A percentile compares a stretch with the other conserved stretches of the same genome.
Evolutionary conservation across 192 early-diverging fungal genomes (phyloP).

Genomic region (Spizellomyces sp.): DNA sequence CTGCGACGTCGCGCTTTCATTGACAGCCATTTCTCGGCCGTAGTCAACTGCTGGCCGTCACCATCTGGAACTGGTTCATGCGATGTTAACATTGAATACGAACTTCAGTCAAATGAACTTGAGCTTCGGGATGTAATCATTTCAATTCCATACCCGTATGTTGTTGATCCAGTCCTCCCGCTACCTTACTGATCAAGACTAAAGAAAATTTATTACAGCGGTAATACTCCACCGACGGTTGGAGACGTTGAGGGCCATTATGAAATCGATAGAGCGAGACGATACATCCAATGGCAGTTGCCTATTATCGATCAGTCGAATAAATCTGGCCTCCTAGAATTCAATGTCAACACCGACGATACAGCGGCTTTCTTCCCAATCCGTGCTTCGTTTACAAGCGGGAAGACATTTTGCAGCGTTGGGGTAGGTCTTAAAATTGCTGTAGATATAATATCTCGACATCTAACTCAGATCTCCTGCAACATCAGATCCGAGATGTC

Average conservation of each 20-base stretch:
- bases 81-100: conserved; percentile 98
- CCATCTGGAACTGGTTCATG: conserved; percentile 81
- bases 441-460: no score
- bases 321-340: conserved; percentile 81
- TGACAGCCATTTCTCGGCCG: not conserved
- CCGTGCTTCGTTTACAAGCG: conserved; percentile 72
- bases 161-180: not conserved
- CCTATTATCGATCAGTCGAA: conserved; percentile 78
- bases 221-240: conserved; percentile 69
- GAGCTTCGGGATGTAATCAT: conserved; percentile 87
- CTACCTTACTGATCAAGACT: no score
- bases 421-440: conserved; percentile 35
- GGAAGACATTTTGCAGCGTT: conserved; percentile 74
- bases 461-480: no score
- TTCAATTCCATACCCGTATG: conserved; percentile 82
- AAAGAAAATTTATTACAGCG: conserved; percentile 37
- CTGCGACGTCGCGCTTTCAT: not conserved
- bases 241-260: conserved; percentile 83
- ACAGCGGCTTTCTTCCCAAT: conserved; percentile 87
- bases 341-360: conserved; percentile 76
- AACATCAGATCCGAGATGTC: conserved; percentile 57
- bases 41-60: conserved; percentile 98
- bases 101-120: conserved; percentile 74
- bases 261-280: conserved; percentile 69
- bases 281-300: conserved; percentile 84